Conservation (phyloP, 192 early-diverging fungal species). For the Coemansia sp. region DNA sequence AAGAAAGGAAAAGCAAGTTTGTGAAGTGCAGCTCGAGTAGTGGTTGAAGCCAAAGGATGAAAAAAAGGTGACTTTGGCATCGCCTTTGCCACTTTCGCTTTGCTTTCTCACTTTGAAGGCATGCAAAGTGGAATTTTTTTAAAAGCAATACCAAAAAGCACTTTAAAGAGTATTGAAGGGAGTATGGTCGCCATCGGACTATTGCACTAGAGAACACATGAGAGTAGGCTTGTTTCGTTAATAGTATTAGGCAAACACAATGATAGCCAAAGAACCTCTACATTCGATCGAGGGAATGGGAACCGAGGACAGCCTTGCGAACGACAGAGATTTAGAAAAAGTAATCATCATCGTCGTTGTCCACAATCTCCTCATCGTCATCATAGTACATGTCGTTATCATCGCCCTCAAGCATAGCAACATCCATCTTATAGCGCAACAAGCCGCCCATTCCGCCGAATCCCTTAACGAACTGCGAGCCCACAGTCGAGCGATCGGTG, state of each 20-base stretch:
- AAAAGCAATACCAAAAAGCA: neutral
- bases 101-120: neutral
- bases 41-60: neutral
- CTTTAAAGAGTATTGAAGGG: neutral
- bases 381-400: constrained; percentile 66
- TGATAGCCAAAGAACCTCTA: neutral
- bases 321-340: constrained; percentile 8
- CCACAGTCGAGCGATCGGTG: constrained; percentile 93
- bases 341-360: constrained; percentile 18
- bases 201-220: neutral
- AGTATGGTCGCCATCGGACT: neutral
- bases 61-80: neutral
- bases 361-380: constrained; percentile 22
- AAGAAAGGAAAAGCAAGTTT: neutral
- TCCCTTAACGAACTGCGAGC: constrained; percentile 96
- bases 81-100: neutral
- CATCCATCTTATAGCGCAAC: constrained; percentile 93
- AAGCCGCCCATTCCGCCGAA: constrained; percentile 98
- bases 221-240: neutral
- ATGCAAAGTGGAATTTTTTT: neutral
- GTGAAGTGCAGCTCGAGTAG: neutral
- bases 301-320: neutral
- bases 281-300: neutral
- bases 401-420: constrained; percentile 65
- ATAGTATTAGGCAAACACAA: neutral